phyloP scores from a whole-genome alignment of 2,329 filamentous ascomycete species.

The Colletotrichum paranaense region DNA sequence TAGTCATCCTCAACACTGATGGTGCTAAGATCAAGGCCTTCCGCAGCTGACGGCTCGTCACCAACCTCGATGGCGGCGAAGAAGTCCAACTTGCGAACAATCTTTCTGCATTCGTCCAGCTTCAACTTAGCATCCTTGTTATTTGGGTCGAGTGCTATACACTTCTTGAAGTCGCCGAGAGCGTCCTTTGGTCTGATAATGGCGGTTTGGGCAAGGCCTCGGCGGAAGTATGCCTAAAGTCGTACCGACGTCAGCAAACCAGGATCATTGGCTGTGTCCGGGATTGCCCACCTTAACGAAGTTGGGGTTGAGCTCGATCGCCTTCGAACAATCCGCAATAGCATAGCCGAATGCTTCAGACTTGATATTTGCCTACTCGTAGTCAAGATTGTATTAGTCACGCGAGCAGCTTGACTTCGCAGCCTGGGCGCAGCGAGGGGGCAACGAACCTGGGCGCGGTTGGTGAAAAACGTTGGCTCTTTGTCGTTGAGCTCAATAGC shows the following conservation, averaged over 20 bases:
- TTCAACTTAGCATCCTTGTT: conserved; percentile 95
- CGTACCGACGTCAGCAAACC: conserved; percentile 33
- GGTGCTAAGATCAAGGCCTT: conserved; percentile 87
- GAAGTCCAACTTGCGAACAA: conserved; percentile 92
- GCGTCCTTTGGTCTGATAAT: conserved; percentile 91
- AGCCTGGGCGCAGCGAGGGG: conserved; percentile 14
- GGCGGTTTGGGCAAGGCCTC: conserved; percentile 90
- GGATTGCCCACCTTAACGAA: conserved; percentile 81
- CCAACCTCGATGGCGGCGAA: conserved; percentile 94
- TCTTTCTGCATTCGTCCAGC: conserved; percentile 92
- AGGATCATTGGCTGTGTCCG: not conserved
- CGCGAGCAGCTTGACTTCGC: conserved; percentile 46
- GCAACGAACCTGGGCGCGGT: conserved; percentile 84
- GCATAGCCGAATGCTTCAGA: conserved; percentile 95
- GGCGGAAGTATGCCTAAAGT: conserved; percentile 87
- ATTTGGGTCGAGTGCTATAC: conserved; percentile 84
- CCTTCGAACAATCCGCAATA: conserved; percentile 89
- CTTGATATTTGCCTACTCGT: conserved; percentile 86
- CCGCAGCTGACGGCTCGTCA: conserved; percentile 91
- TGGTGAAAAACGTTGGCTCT: conserved; percentile 92
- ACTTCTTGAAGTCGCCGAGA: conserved; percentile 90
- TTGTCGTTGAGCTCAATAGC: conserved; percentile 87
- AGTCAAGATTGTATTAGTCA: conserved; percentile 54
- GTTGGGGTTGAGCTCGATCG: conserved; percentile 87
- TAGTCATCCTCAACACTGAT: conserved; percentile 87